phyloP scores from a whole-genome alignment of 2,329 filamentous ascomycete species.

The Aspergillus vadensis region DNA sequence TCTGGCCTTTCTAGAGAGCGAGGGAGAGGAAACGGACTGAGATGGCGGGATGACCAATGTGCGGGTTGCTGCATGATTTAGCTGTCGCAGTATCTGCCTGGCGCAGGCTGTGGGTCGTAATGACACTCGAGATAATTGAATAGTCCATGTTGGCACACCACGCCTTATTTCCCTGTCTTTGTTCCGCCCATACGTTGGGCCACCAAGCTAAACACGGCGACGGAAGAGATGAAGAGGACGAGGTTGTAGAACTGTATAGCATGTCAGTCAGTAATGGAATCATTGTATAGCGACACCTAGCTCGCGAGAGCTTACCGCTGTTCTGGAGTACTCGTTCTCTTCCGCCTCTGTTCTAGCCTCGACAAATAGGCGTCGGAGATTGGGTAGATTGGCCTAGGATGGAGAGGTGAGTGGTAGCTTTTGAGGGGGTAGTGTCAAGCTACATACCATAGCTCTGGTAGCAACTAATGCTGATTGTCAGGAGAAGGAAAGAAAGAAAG shows the following conservation, averaged over 20 bases:
- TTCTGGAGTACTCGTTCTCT: constrained; percentile 90
- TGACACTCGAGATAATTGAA: not conserved
- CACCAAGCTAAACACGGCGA: constrained; percentile 89
- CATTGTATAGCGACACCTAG: too few relatives aligned
- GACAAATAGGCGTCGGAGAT: constrained; percentile 93
- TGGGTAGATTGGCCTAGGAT: constrained; percentile 65
- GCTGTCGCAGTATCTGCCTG: constrained; percentile 13
- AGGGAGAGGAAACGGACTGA: constrained; percentile 64
- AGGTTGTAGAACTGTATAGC: constrained; percentile 81
- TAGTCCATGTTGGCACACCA: constrained; percentile 1
- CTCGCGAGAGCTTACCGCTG: constrained; percentile 66
- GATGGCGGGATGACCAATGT: not conserved
- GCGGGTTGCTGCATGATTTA: constrained; percentile 1
- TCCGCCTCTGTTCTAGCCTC: constrained; percentile 91
- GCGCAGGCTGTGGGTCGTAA: constrained; percentile 7
- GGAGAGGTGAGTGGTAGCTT: not conserved
- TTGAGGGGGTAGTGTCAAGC: too few relatives aligned
- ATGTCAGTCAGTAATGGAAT: constrained; percentile 13
- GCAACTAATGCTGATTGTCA: not conserved
- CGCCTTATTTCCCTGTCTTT: constrained; percentile 38
- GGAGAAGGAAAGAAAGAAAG: not conserved
- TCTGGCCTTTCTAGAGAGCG: constrained; percentile 65
- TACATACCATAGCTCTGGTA: not conserved
- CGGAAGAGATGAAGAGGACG: constrained; percentile 92
- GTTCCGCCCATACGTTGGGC: constrained; percentile 75